Evolutionary conservation across 345 rosid genomes (phyloP).

Genomic region (Eucalyptus virginea): DNA sequence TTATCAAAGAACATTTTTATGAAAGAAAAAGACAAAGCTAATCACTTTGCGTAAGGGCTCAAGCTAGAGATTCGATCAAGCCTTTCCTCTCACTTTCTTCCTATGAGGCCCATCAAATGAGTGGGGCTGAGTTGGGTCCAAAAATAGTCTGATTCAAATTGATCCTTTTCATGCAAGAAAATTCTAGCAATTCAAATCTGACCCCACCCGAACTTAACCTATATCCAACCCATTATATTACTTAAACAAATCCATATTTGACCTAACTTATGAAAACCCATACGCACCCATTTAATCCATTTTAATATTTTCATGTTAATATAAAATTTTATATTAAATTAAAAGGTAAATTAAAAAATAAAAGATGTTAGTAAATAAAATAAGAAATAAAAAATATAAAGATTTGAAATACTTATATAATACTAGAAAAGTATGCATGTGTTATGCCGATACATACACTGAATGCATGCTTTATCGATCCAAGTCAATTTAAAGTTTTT

Average conservation of each 20-base stretch:
- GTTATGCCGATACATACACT: not conserved
- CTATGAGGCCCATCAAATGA: not conserved
- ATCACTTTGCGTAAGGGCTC: not conserved
- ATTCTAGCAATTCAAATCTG: not conserved
- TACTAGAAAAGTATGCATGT: not conserved
- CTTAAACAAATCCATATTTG: not conserved
- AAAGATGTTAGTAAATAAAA: not conserved
- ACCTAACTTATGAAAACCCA: not conserved
- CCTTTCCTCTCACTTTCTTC: not conserved
- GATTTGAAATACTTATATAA: not conserved
- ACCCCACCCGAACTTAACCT: not conserved
- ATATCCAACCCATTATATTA: not conserved
- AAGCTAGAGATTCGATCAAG: not conserved
- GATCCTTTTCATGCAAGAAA: too few relatives aligned
- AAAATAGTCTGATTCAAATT: accelerated
- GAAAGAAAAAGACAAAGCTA: not conserved
- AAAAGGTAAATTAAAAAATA: not conserved
- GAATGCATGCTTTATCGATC: not conserved
- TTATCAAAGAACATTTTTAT: not conserved
- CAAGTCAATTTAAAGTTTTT: not conserved
- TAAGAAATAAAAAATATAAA: not conserved
- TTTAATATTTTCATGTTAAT: not conserved
- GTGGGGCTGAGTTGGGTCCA: accelerated
- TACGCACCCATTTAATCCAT: not conserved
- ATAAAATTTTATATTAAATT: not conserved